These are phyloP conservation scores for Amanita jacksonii DNA, from an alignment of 768 basidiomycete species.

Conservation along the genomic window DNA sequence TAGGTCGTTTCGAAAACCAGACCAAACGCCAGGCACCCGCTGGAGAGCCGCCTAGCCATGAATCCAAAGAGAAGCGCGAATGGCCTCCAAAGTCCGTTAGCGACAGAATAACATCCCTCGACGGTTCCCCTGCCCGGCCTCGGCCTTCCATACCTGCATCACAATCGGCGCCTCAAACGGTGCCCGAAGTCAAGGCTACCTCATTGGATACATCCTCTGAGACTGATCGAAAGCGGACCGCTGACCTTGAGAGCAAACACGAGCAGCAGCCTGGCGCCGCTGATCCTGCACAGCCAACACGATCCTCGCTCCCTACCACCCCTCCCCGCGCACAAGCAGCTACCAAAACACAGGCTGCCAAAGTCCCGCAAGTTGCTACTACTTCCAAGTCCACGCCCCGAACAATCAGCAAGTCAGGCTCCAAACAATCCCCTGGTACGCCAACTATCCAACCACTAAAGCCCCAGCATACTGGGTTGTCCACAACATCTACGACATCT, in stretches of 20 bases:
- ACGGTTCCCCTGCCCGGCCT: slow-evolving; percentile 21
- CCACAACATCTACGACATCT: slow-evolving; percentile 22
- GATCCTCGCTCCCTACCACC: slow-evolving; percentile 13
- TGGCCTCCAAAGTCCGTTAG: slow-evolving; percentile 52
- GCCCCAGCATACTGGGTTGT: slow-evolving; percentile 33
- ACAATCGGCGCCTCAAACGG: slow-evolving; percentile 15
- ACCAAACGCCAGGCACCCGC: slow-evolving; percentile 53
- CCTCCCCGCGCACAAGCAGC: slow-evolving; percentile 4
- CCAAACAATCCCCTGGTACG: slow-evolving; percentile 5
- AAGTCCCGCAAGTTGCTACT: not conserved
- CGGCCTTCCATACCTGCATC: slow-evolving; percentile 25
- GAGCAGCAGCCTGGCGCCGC: slow-evolving; percentile 14
- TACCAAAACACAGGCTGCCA: not conserved
- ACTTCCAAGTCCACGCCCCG: slow-evolving; percentile 11
- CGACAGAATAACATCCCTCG: slow-evolving; percentile 8
- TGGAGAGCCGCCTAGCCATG: slow-evolving; percentile 57
- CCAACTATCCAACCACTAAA: slow-evolving; percentile 18
- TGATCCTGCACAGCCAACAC: slow-evolving; percentile 16
- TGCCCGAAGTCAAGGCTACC: not conserved
- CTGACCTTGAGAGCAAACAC: not conserved
- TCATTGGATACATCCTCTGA: not conserved
- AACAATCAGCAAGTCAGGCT: slow-evolving; percentile 6
- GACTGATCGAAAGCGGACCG: not conserved
- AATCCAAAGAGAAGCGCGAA: slow-evolving; percentile 62
- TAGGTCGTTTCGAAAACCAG: slow-evolving; percentile 81